phyloP scores from a whole-genome alignment of 345 rosid genomes.

The Populus alba region DNA sequence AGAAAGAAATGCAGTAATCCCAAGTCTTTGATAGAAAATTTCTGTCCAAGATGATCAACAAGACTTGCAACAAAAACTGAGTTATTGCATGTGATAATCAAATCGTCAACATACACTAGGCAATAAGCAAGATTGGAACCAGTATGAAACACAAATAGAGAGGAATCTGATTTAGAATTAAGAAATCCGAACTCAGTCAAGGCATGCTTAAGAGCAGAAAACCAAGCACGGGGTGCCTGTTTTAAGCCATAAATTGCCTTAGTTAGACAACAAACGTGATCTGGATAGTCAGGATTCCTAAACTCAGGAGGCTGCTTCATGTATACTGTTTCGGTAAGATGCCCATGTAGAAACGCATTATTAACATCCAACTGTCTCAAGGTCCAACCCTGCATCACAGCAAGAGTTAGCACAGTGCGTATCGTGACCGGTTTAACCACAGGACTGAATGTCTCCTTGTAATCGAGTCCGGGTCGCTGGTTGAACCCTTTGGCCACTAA shows the following conservation, averaged over 20 bases:
- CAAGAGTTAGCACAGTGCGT: not conserved
- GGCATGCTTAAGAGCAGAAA: not conserved
- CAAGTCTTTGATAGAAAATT: too few species aligned
- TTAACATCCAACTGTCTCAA: fast-evolving
- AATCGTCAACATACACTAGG: not conserved
- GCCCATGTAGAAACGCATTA: not conserved
- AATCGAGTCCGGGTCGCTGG: not conserved
- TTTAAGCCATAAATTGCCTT: too few species aligned
- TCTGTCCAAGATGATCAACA: not conserved
- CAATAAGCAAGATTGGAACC: not conserved
- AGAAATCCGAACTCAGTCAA: too few species aligned
- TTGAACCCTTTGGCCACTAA: not conserved
- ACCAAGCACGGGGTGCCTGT: not conserved
- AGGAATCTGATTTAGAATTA: too few species aligned
- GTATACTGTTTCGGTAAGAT: not conserved
- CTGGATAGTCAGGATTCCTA: fast-evolving
- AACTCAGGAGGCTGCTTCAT: not conserved
- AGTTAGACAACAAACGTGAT: not conserved
- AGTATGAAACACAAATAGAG: not conserved
- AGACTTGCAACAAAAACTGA: not conserved
- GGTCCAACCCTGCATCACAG: not conserved
- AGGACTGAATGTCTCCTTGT: fast-evolving
- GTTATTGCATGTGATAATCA: not conserved
- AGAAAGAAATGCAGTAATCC: not conserved
- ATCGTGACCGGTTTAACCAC: not conserved